Evolutionary conservation across 441 rosid genomes (phyloP), one percentile per base, ranked within the genome.

Genomic region (Eugenia klotzschiana): DNA sequence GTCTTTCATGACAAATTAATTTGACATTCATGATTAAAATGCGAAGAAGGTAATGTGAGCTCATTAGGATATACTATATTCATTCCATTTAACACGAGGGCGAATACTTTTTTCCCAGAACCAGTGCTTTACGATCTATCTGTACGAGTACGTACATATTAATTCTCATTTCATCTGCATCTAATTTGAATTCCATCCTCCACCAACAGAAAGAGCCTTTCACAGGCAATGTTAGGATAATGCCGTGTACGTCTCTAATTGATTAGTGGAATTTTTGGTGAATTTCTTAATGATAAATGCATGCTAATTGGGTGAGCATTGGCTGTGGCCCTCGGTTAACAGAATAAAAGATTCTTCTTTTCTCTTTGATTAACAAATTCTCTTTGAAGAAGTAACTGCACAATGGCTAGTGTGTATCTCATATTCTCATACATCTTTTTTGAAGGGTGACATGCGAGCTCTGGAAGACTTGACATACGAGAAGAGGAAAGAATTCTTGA

Each of bases 391-490:
- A 43, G 54, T 18, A 22, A 23, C 14, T 37, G 41, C 52, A 64
- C 41, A 27, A 51, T 18, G 72, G 60, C 52, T 69, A 23, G 53
- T 40, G 23, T 64, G 20, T 25, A 12, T 18, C 22, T 54, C 16
- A 53, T 43, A 16, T 56, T 12, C 37, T 40, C 13, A 18, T 57
- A 37, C 33, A 22, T 83, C 14, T 53, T 79, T 79, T 60, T 23
- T 89, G 86, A 81, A 94, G 98, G 99, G 99, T 46, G 98, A 95
- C 88, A 89, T 97, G 87, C 96, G 89, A 94, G 94, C 99, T 82
- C 86, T 97, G 83, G 98, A 95, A 88, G 99, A 97, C 86, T 88
- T 97, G 88, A 97, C 99, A 16, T 97, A 97, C 51, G 94, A 93
- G 87, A 95, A 88, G 89, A 89, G 98, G 90, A 93, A 87, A 91